A percentile compares a stretch with the other conserved stretches of the same genome.
Evolutionary conservation across 1,284 basidiomycete species (phyloP).

Genomic region (Sporisorium exsertum): DNA sequence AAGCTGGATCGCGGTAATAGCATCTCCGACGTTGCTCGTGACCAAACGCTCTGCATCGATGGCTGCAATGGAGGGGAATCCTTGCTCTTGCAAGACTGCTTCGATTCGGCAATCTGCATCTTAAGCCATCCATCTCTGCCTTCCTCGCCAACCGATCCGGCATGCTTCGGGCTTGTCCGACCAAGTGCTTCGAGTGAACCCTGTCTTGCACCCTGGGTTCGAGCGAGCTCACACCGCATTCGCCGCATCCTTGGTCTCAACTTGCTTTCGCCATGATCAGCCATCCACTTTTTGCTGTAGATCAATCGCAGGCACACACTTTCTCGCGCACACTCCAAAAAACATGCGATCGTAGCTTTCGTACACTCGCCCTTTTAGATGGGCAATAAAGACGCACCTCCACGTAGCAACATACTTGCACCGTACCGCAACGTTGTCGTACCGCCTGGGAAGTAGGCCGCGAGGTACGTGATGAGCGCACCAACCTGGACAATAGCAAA

Average conservation of each 20-base stretch:
- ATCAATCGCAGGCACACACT: neutral
- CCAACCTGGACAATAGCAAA: conserved; percentile 61
- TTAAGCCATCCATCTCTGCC: no score
- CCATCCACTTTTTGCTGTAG: neutral
- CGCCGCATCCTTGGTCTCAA: no score
- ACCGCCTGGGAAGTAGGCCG: conserved; percentile 67
- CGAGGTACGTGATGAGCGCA: conserved; percentile 62
- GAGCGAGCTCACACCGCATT: neutral
- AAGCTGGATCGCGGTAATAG: no score
- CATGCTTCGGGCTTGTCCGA: no score
- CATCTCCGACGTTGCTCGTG: no score
- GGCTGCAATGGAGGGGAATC: no score
- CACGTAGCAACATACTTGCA: conserved; percentile 59
- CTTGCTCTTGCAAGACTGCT: no score
- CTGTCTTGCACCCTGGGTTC: conserved; percentile 23
- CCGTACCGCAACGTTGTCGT: conserved; percentile 65
- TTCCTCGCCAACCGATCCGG: no score
- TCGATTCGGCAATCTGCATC: no score
- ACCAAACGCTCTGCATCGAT: no score
- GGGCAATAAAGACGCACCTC: conserved; percentile 62
- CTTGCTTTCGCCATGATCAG: neutral
- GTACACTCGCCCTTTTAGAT: conserved; percentile 22
- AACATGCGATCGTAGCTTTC: neutral
- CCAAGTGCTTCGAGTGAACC: conserved; percentile 2
- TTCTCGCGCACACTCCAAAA: neutral